Percentiles rank a stretch among this genome's conserved stretches.
Conservation (phyloP, 345 rosid genomes). For the Pseudoturritis turrita region DNA sequence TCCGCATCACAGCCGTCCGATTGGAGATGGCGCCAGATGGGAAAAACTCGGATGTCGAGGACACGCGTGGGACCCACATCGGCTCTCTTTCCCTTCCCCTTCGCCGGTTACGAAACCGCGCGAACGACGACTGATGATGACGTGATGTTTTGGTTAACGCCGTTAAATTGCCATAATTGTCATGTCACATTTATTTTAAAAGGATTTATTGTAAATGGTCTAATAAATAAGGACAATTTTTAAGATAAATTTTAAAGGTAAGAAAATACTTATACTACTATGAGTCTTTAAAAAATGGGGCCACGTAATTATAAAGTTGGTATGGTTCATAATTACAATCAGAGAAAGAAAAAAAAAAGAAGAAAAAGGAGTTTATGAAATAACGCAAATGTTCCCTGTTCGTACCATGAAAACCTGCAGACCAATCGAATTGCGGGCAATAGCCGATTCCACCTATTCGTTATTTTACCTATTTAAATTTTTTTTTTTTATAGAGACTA, state of each 20-base stretch:
- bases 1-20: conserved; percentile 24
- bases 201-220: too few relatives aligned
- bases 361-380: conserved; percentile 12
- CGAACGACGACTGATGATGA: conserved; percentile 12
- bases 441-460: background rate
- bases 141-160: conserved; percentile 22
- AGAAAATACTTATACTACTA: background rate
- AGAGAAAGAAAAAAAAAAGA: background rate
- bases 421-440: conserved; percentile 25
- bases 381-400: conserved; percentile 27
- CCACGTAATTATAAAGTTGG: conserved; percentile 17
- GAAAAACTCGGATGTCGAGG: conserved; percentile 15
- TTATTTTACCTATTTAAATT: background rate
- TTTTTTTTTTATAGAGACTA: too few relatives aligned
- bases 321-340: conserved; percentile 18
- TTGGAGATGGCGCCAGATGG: background rate
- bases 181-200: conserved; percentile 12
- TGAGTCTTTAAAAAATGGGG: background rate
- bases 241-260: background rate
- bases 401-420: conserved; percentile 30
- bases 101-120: conserved; percentile 32
- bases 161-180: conserved; percentile 26
- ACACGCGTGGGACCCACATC: conserved; percentile 15
- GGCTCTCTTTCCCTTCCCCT: background rate
- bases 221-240: background rate